Evolutionary conservation across 139 green algal species (phyloP), one percentile per base, ranked within the genome.

Genomic region (Chloropicon primus): DNA sequence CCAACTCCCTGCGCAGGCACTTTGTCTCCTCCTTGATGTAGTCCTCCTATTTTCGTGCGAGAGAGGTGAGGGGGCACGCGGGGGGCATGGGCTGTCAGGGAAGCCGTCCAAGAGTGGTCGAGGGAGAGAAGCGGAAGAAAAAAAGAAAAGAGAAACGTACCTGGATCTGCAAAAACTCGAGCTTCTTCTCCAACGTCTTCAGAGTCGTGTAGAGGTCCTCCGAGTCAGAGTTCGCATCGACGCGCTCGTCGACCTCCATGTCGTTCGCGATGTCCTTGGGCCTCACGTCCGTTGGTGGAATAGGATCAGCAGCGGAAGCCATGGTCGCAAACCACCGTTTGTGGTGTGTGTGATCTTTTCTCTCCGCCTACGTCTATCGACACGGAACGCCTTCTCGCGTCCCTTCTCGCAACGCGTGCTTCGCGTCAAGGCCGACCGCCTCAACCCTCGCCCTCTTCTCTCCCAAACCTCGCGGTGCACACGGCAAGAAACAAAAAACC

Each of bases 21-120:
- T 93, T 91, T 82, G 98, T 93, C 84, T 99, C 96, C 84, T 99
- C 96, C 78, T 97, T 98, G 83, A 99, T 98, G 83, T 99, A 99
- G 77, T 98, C 94, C 87, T 99, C 96, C 88, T 92, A 84, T 17
- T 62, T n/a, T n/a, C n/a, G n/a, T n/a, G n/a, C n/a, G 28, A 77
- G 5, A 17, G 21, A 22, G 53, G 1, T 26, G 27, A 21, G 26
- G 1, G 17, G 1, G 53, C 2, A 29, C 0, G 1, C 27, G 24
- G 2, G 2, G 2, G 71, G 26, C 71, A 27, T 24, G 2, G 28
- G 1, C 17, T 3, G 5, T 22, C 21, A 28, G 26, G 26, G 26
- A 72, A 25, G 27, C 27, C 27, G 29, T 26, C 74, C 21, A 0
- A 1, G 17, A 24, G 2, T 27, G 25, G 25, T 10, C 72, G 5